Conservation (phyloP, 2,329 filamentous ascomycete species). For the Leptoxyphium fumago region DNA sequence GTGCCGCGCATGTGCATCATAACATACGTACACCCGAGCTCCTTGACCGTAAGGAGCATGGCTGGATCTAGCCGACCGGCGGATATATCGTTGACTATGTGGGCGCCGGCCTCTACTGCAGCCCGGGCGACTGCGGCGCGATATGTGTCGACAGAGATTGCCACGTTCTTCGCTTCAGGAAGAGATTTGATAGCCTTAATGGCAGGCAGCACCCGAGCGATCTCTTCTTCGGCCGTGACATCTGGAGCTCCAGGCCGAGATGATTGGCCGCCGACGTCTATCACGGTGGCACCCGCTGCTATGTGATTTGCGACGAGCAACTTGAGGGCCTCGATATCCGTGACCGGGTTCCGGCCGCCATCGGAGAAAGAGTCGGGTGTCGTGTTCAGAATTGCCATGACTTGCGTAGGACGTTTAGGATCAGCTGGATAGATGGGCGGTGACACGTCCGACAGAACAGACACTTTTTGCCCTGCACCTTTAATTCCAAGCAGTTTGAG, state of each 20-base stretch:
- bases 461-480: neutral
- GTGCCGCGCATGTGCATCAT: slow-evolving; percentile 93
- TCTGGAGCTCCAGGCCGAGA: slow-evolving; percentile 63
- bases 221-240: slow-evolving; percentile 58
- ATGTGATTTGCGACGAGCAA: slow-evolving; percentile 49
- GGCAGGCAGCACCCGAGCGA: slow-evolving; percentile 63
- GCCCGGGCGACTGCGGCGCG: slow-evolving; percentile 66
- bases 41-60: slow-evolving; percentile 72
- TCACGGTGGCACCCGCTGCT: slow-evolving; percentile 58
- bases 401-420: slow-evolving; percentile 45
- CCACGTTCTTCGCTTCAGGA: slow-evolving; percentile 46
- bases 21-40: slow-evolving; percentile 61
- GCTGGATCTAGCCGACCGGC: slow-evolving; percentile 61
- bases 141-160: slow-evolving; percentile 86
- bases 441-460: neutral
- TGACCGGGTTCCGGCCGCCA: slow-evolving; percentile 49
- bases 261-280: slow-evolving; percentile 89
- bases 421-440: slow-evolving; percentile 12
- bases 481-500: no score
- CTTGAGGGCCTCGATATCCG: slow-evolving; percentile 35
- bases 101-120: slow-evolving; percentile 63
- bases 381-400: slow-evolving; percentile 92
- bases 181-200: slow-evolving; percentile 57
- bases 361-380: slow-evolving; percentile 97
- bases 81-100: slow-evolving; percentile 91